Evolutionary conservation across 768 basidiomycete species (phyloP), one percentile per base, ranked within the genome.

Genomic region (Coprinopsis cinerea): DNA sequence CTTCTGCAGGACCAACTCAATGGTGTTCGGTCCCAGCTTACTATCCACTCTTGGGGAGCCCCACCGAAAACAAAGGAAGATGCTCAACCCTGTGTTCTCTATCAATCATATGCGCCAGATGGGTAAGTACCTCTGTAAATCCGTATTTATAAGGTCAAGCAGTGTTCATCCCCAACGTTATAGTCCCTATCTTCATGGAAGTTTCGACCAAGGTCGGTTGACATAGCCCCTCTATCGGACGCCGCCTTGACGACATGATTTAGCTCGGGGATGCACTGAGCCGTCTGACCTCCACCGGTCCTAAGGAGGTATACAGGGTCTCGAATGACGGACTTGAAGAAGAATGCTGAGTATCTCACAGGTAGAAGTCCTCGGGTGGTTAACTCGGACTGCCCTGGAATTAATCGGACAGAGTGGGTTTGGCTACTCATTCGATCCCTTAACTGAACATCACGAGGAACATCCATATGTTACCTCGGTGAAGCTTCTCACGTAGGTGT

Each of bases 371-470:
- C 43, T 62, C 2, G 48, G 58, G 5, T 71, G 69, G 69, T 63
- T 67, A 59, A 53, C 68, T 15, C 66, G 75, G 13, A 66, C 69
- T 13, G 72, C 76, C 13, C 63, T 77, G n/a, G 75, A 78, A 46
- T 61, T 76, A 37, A 68, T 79, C 30, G 74, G 73, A 5, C 73
- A 74, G 59, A 70, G 69, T 24, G 74, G 75, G 1, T 59, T 78
- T 14, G 71, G 71, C 11, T 63, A 65, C 43, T 70, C 67, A 6
- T 72, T 72, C 34, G 71, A 72, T 48, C 42, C 63, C 0, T 60
- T 76, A 10, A 58, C 55, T 11, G 66, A 65, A 22, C 64, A 67
- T 6, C 48, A 41, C 11, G 49, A 36, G 1, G 52, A 53, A 2
- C 66, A 64, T 57, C 66, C 59, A 25, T 74, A 68, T 43, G 56